Evolutionary conservation across 2,329 filamentous ascomycete species (phyloP), one percentile per base, ranked within the genome.

Genomic region (Camillea tinctor): DNA sequence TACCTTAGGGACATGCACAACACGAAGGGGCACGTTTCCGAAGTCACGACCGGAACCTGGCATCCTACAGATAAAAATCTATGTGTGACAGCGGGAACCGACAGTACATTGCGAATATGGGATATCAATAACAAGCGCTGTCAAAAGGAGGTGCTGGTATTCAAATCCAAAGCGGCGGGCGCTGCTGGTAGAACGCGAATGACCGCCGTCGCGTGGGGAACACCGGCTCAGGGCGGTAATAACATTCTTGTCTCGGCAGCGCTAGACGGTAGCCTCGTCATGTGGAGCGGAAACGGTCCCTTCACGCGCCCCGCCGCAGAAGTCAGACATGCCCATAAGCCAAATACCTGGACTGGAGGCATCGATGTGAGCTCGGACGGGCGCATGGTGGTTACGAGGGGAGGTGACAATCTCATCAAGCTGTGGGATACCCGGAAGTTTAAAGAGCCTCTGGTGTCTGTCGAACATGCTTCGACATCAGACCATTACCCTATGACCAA

Each of bases 401-500:
- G 95, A 58, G 94, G 93, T 55, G 95, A 99, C 75, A 87, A 96
- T 72, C 84, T 90, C 1, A 94, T 99, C 75, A 98, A 98, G 77
- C 82, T 97, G 1, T 99, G 95, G 95, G 95, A 99, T 73, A 96
- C 89, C 2, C 87, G 95, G 60, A 98, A 97, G 72, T 96, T 99
- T 81, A 98, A 95, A 73, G 83, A 89, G 59, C 92, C 95, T 3
- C 84, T 99, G 15, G 91, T 92, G 53, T 91, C 88, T 1, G 86
- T 92, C 17, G 79, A 88, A 5, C 93, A 97, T 74, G 76, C 85
- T 1, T 96, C 94, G 1, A 96, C 91, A 15, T 94, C 92, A 1
- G 87, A 88, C 60, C 88, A 93, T 69, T 96, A 91, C 73, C 86
- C 91, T 0, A 93, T 91, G 61, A 90, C 88, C 56, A 96, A 93